Evolutionary conservation across 176 grass and related monocot species (phyloP).

Genomic region (Neostapfia colusana): DNA sequence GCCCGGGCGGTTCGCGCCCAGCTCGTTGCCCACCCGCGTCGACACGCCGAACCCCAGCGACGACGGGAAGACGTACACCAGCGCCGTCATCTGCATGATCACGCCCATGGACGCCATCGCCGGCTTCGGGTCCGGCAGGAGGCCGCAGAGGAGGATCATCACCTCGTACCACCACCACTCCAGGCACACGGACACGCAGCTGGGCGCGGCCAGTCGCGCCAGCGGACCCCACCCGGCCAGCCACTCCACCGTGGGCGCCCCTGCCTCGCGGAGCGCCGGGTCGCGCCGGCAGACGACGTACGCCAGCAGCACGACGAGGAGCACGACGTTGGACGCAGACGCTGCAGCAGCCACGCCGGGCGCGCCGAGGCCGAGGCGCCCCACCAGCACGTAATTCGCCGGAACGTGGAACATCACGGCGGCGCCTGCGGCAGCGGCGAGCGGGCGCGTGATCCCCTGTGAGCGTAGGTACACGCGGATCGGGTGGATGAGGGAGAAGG

Average conservation of each 20-base stretch:
- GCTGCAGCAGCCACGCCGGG: conserved; percentile 69
- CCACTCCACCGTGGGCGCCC: conserved; percentile 47
- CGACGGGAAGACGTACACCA: conserved; percentile 93
- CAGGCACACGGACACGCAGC: conserved; percentile 90
- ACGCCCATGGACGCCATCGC: conserved; percentile 96
- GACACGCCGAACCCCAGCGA: conserved; percentile 82
- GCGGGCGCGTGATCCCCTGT: conserved; percentile 72
- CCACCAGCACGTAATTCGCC: conserved; percentile 68
- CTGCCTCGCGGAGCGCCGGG: background rate
- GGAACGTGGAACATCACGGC: conserved; percentile 61
- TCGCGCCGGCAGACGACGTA: conserved; percentile 37
- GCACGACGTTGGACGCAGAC: conserved; percentile 70
- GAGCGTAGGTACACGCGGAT: conserved; percentile 92
- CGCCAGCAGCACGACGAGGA: conserved; percentile 52
- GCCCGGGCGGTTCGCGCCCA: conserved; percentile 76
- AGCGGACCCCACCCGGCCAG: conserved; percentile 69
- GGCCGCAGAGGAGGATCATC: conserved; percentile 93
- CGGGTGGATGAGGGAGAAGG: conserved; percentile 90
- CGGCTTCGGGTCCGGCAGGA: conserved; percentile 74
- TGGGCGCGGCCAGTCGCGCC: conserved; percentile 59
- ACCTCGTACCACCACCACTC: conserved; percentile 99
- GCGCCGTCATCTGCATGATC: conserved; percentile 93
- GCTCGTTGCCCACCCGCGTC: conserved; percentile 87
- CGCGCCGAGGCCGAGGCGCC: conserved; percentile 53
- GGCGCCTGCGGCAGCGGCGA: conserved; percentile 50